These are phyloP conservation scores for Pseudocercospora musae DNA, from an alignment of 2,329 filamentous ascomycete genomes.

Conservation along the genomic window DNA sequence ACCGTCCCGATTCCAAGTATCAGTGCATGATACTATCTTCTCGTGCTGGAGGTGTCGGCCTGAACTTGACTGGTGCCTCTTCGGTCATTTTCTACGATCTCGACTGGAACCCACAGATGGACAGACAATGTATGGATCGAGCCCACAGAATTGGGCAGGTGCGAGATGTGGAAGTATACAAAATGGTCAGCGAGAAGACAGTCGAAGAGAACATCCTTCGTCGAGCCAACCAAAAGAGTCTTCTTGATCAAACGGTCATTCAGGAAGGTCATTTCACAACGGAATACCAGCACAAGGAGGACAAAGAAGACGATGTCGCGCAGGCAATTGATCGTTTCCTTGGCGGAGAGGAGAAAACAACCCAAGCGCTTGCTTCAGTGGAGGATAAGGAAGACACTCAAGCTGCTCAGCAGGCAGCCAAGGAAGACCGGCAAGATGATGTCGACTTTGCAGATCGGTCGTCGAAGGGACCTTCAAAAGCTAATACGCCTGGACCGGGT, in stretches of 20 bases:
- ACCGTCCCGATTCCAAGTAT: conserved; percentile 79
- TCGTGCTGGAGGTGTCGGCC: conserved; percentile 87
- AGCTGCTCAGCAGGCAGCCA: conserved; percentile 82
- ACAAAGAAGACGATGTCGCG: conserved; percentile 69
- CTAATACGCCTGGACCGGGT: conserved; percentile 34
- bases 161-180: conserved; percentile 95
- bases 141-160: conserved; percentile 97
- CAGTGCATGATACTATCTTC: conserved; percentile 94
- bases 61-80: conserved; percentile 94
- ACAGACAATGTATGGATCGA: conserved; percentile 97
- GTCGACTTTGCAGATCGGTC: conserved; percentile 70
- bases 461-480: conserved; percentile 39
- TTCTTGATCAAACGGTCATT: conserved; percentile 96
- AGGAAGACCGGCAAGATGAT: conserved; percentile 79
- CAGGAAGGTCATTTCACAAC: conserved; percentile 98
- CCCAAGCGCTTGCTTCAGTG: conserved; percentile 76
- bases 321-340: conserved; percentile 84
- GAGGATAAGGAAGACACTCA: conserved; percentile 90
- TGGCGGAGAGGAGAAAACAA: conserved; percentile 61
- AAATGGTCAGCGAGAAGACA: conserved; percentile 59
- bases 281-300: conserved; percentile 62
- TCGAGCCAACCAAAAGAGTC: conserved; percentile 94
- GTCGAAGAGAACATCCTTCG: conserved; percentile 97
- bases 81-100: conserved; percentile 99
- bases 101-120: conserved; percentile 99